Evolutionary conservation across 177 flowering plant species (phyloP), one percentile per base, ranked within the genome.

Genomic region (Vitis hybrid): DNA sequence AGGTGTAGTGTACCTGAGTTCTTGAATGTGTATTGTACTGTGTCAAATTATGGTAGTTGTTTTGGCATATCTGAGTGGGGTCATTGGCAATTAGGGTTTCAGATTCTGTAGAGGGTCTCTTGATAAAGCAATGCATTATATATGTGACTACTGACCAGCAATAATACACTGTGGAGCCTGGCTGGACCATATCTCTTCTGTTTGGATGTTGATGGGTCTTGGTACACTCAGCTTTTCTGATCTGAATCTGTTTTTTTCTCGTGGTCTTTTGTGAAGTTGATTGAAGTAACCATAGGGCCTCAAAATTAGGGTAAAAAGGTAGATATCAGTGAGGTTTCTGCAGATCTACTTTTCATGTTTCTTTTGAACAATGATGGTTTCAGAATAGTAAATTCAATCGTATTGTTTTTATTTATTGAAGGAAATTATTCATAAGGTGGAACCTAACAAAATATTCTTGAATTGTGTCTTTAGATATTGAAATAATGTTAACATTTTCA

Each of bases 161-260:
- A 75, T 75, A 75, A 75, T 75, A 52, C 78, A 48, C 78, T 66
- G 66, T 6, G 8, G 24, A 17, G 54, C 62, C 67, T 56, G 6
- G 62, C 62, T 27, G 62, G 62, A 14, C 40, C 32, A 10, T 10
- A 18, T 18, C 24, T 0, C 11, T 24, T 24, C 40, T 24, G 15
- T 27, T 59, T 59, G 13, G 62, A 57, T 19, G 27, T 57, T 57
- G 60, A 57, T 7, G 60, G 60, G 11, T 57, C 60, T 11, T 24
- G 46, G 7, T 7, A 17, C 56, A 54, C 56, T 54, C 15, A 5
- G 17, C 17, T 54, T 15, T 12, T 54, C 15, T 14, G 17, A 14
- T 54, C 17, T 54, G 7, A 14, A 54, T 27, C 4, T 27, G 4
- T 3, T 27, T 0, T 27, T 27, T 27, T 3, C 30, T 27, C 30